Evolutionary conservation across 192 early-diverging fungal species (phyloP).

Genomic region (Linnemannia schmuckeri): DNA sequence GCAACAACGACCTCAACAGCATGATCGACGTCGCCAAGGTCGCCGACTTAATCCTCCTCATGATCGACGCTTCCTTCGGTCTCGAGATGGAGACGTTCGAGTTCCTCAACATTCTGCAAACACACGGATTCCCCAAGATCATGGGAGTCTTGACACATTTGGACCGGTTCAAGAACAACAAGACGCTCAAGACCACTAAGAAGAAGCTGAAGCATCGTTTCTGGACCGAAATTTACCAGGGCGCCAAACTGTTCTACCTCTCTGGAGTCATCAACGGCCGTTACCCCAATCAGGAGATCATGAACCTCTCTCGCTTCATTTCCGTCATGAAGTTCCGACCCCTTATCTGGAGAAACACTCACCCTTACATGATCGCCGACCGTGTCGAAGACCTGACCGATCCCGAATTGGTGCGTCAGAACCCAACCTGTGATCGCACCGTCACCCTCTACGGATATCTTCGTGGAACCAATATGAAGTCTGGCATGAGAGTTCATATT

Average conservation of each 20-base stretch:
- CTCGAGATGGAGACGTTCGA: conserved; percentile 99
- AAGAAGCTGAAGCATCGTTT: conserved; percentile 98
- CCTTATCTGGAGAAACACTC: conserved; percentile 95
- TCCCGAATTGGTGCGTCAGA: conserved; percentile 81
- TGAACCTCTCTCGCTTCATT: conserved; percentile 96
- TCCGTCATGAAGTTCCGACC: conserved; percentile 99
- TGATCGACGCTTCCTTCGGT: conserved; percentile 97
- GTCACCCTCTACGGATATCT: conserved; percentile 97
- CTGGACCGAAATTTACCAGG: conserved; percentile 99
- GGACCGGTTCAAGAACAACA: conserved; percentile 96
- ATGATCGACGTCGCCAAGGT: conserved; percentile 99
- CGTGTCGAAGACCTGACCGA: conserved; percentile 97
- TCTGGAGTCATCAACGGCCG: conserved; percentile 95
- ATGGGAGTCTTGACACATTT: conserved; percentile 98
- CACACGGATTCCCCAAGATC: conserved; percentile 96
- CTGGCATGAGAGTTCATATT: conserved; percentile 90
- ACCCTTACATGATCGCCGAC: conserved; percentile 98
- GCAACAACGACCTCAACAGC: conserved; percentile 95
- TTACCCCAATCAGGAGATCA: conserved; percentile 93
- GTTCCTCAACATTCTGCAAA: conserved; percentile 97
- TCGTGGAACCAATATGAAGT: conserved; percentile 94
- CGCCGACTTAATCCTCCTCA: conserved; percentile 93
- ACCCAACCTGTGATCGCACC: conserved; percentile 92
- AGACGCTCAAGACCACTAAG: conserved; percentile 88
- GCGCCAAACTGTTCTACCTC: conserved; percentile 99